Conservation (phyloP, 441 rosid genomes). For the Gossypium laxum region DNA sequence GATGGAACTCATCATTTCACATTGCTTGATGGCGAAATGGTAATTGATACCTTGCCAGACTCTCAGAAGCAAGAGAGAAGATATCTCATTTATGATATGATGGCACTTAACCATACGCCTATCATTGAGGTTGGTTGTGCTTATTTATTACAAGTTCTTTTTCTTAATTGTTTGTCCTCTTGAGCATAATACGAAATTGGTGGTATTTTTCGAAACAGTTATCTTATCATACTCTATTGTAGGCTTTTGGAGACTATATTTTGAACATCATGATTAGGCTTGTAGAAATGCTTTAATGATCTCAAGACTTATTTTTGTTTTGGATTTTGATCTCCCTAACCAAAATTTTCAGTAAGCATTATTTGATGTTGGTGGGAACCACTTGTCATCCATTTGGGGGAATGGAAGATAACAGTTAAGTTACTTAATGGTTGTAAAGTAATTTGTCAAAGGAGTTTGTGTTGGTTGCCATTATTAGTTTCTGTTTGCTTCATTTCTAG, state of each 20-base stretch:
- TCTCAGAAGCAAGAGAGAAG: slow-evolving; percentile 88
- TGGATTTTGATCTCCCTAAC: background rate
- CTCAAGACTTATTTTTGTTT: background rate
- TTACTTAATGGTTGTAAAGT: slow-evolving; percentile 7
- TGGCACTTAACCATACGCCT: slow-evolving; percentile 68
- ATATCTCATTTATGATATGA: slow-evolving; percentile 93
- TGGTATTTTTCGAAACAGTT: background rate
- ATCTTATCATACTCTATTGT: background rate
- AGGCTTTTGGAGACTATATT: background rate
- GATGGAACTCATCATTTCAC: slow-evolving; percentile 80
- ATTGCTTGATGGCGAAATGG: slow-evolving; percentile 97
- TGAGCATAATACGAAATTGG: background rate
- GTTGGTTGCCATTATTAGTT: background rate
- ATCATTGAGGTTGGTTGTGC: slow-evolving; percentile 60
- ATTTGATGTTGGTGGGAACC: background rate
- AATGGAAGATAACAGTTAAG: background rate
- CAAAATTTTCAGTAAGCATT: background rate
- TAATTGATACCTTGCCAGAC: slow-evolving; percentile 86
- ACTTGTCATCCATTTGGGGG: background rate
- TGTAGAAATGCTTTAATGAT: background rate
- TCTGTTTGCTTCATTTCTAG: background rate
- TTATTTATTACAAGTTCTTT: background rate
- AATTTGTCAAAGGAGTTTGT: background rate
- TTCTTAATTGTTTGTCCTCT: slow-evolving; percentile 5
- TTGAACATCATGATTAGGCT: background rate